Conservation (phyloP, 2,329 filamentous ascomycete species). For the Aspergillus melleus region DNA sequence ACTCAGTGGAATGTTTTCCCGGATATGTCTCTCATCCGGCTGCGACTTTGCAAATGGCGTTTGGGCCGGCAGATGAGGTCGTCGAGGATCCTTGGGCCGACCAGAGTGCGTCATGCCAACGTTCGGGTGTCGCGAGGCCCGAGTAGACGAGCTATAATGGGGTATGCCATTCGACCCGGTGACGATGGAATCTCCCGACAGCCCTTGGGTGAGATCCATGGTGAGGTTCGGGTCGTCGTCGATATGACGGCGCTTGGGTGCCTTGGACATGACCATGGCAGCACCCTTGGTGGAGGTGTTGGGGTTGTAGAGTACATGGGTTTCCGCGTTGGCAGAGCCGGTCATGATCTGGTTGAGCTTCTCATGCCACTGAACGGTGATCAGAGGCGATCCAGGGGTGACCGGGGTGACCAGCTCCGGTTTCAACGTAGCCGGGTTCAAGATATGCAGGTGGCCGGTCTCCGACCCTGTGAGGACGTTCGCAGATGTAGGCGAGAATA, state of each 20-base stretch:
- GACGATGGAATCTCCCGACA: slow-evolving; percentile 81
- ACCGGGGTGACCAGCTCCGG: slow-evolving; percentile 84
- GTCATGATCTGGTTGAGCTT: slow-evolving; percentile 96
- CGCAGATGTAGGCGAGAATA: slow-evolving; percentile 80
- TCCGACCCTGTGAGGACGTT: slow-evolving; percentile 87
- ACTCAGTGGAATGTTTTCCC: slow-evolving; percentile 82
- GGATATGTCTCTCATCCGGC: slow-evolving; percentile 86
- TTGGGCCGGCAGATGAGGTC: slow-evolving; percentile 78
- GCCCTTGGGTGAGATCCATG: slow-evolving; percentile 75
- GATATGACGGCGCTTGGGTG: slow-evolving; percentile 90
- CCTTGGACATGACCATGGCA: slow-evolving; percentile 84
- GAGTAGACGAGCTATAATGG: slow-evolving; percentile 69
- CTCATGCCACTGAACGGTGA: slow-evolving; percentile 86
- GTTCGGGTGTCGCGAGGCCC: slow-evolving; percentile 63
- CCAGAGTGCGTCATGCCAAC: slow-evolving; percentile 77
- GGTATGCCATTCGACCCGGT: slow-evolving; percentile 68
- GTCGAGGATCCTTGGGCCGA: slow-evolving; percentile 72
- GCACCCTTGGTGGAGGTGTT: slow-evolving; percentile 78
- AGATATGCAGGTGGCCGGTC: slow-evolving; percentile 82
- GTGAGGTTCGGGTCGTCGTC: slow-evolving; percentile 89
- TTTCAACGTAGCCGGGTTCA: slow-evolving; percentile 87
- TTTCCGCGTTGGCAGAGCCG: slow-evolving; percentile 86
- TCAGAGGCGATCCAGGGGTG: slow-evolving; percentile 79
- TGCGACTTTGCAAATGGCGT: slow-evolving; percentile 91
- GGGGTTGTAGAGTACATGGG: slow-evolving; percentile 87